Base-by-base conservation (phyloP, 805 yeast genomes). In the Nakazawaea wyomingensis region DNA sequence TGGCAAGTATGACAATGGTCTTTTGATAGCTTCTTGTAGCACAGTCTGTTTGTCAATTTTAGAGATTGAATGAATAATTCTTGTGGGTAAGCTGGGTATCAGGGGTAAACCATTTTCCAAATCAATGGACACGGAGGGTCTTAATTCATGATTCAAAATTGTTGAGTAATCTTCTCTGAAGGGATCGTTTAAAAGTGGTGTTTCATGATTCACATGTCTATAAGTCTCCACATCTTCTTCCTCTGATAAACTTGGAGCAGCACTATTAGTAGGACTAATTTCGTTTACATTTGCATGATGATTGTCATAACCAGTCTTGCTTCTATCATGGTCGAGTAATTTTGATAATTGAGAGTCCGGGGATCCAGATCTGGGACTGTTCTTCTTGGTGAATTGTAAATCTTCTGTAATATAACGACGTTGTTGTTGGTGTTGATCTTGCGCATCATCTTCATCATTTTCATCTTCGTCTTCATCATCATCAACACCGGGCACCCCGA, bases 1-100 rank as follows among this genome's bases (percentile, higher is more conserved):
- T 0, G 99, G 98, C 3, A 79, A 41, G 53, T 72, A 78, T 9
- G 62, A 50, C 3, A 72, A 48, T 1, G 83, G 81, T 45, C 60
- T 64, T 1, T 60, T 43, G 11, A 65, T 5, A 28, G 59, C 54
- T 36, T 60, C 55, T 4, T 47, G 34, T 2, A 57, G 10, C 1
- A 59, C 21, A 2, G 56, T 54, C 11, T 53, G 48, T 21, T 46
- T 42, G 38, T 58, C 55, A 6, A 60, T 48, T 13, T 37, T 43
- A 34, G 14, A 45, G 18, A 16, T 14, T 5, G 19, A 11, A n/a
- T 28, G 19, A 16, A 39, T 9, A 3, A 34, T 16, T 16, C 37
- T 43, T 6, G 24, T 29, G 22, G 35, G 34, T 13, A 22, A 16
- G 8, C 34, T 31, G 4, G 13, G 48, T 41, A 27, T 14, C 18